Evolutionary conservation across 305 asterid species (phyloP).

Genomic region (Fraxinus baroniana): DNA sequence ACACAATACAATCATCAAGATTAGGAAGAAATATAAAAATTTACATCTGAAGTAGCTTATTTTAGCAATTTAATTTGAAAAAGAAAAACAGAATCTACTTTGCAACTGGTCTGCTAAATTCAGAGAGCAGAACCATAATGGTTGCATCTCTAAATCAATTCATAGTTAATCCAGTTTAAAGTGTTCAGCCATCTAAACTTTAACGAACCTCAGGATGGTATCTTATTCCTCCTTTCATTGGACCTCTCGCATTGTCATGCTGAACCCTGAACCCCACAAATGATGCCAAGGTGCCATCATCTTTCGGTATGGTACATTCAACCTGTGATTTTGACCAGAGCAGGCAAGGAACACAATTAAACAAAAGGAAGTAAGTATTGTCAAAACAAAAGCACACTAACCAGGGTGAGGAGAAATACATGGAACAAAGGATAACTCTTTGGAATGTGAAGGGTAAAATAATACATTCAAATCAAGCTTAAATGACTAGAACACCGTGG

Average conservation of each 20-base stretch:
- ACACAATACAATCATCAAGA: background rate
- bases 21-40: background rate
- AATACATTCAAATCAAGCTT: background rate
- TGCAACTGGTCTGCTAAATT: background rate
- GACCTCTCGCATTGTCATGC: conserved; percentile 88
- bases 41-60: background rate
- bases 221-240: conserved; percentile 94
- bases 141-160: background rate
- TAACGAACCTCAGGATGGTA: conserved; percentile 76
- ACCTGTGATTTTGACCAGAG: conserved; percentile 40
- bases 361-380: background rate
- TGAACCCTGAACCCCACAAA: conserved; percentile 86
- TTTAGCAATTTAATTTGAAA: background rate
- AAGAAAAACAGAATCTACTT: background rate
- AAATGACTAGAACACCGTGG: background rate
- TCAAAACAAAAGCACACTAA: background rate
- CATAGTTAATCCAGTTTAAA: background rate
- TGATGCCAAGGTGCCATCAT: conserved; percentile 78
- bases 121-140: background rate
- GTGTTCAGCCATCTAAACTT: background rate
- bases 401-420: background rate
- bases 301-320: conserved; percentile 90
- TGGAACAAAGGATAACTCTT: background rate
- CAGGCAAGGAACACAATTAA: conserved; percentile 4
- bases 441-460: background rate